Percentiles rank a stretch among this genome's conserved stretches.
These are phyloP conservation scores for Macrolepiota fuliginosa DNA, from an alignment of 768 basidiomycete genomes.

Conservation along the genomic window DNA sequence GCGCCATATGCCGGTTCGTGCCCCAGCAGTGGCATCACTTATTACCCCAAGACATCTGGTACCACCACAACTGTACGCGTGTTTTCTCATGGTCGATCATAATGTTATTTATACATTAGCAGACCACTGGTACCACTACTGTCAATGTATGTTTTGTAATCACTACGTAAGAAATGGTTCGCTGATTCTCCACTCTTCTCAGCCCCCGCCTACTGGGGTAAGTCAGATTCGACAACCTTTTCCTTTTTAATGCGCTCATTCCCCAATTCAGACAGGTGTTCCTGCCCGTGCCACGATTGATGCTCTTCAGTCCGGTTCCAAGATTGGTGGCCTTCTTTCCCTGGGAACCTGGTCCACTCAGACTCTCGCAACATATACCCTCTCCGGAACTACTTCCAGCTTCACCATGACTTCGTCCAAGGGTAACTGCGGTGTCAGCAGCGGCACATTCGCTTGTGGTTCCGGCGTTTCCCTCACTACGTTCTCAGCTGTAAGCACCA, in stretches of 20 bases:
- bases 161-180: background rate
- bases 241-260: background rate
- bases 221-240: background rate
- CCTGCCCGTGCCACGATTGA: background rate
- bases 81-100: background rate
- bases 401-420: background rate
- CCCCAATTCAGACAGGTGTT: background rate
- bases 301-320: background rate
- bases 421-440: background rate
- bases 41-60: background rate
- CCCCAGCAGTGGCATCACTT: background rate
- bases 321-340: background rate
- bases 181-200: background rate
- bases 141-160: background rate
- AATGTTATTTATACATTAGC: background rate
- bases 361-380: background rate
- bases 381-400: background rate
- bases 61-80: background rate
- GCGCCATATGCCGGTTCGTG: background rate
- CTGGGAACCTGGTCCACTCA: background rate
- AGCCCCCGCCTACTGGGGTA: background rate
- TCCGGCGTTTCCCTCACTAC: background rate
- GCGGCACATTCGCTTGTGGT: background rate
- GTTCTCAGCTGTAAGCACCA: background rate
- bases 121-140: too few relatives aligned